Percentiles rank a stretch among this genome's conserved stretches.
Evolutionary conservation across 495 filamentous ascomycete species (phyloP).

Genomic region (Podospora pseudoanserina): DNA sequence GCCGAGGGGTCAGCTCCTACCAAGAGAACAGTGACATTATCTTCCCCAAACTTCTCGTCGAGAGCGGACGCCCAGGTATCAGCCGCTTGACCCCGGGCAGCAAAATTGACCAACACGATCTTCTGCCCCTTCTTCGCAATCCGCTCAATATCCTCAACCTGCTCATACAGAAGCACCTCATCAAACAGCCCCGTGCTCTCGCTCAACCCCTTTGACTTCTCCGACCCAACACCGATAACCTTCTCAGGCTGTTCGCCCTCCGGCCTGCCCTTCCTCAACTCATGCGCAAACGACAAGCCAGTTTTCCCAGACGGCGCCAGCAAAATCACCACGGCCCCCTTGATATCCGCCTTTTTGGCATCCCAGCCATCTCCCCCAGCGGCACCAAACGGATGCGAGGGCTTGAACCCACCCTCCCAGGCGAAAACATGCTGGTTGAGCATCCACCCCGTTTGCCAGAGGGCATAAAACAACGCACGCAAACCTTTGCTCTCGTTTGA

Average conservation of each 20-base stretch:
- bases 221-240: conserved; percentile 39
- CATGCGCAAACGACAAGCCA: conserved; percentile 41
- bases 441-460: conserved; percentile 48
- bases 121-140: conserved; percentile 30
- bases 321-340: conserved; percentile 37
- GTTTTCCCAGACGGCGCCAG: conserved; percentile 52
- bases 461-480: conserved; percentile 40
- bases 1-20: conserved; percentile 34
- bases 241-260: conserved; percentile 22
- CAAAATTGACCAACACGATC: conserved; percentile 53
- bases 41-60: conserved; percentile 20
- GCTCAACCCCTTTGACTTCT: conserved; percentile 30
- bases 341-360: conserved; percentile 45
- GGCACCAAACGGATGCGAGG: conserved; percentile 36
- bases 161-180: conserved; percentile 32
- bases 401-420: conserved; percentile 17
- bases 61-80: conserved; percentile 38
- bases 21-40: conserved; percentile 28
- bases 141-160: conserved; percentile 22
- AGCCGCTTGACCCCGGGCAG: conserved; percentile 40
- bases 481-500: conserved; percentile 17
- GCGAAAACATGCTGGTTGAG: conserved; percentile 49
- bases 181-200: conserved; percentile 35
- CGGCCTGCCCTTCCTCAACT: conserved; percentile 28
- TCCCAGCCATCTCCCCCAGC: conserved; percentile 37